Base-by-base conservation (phyloP, 106 monocot genomes). In the Agapanthus africanus region DNA sequence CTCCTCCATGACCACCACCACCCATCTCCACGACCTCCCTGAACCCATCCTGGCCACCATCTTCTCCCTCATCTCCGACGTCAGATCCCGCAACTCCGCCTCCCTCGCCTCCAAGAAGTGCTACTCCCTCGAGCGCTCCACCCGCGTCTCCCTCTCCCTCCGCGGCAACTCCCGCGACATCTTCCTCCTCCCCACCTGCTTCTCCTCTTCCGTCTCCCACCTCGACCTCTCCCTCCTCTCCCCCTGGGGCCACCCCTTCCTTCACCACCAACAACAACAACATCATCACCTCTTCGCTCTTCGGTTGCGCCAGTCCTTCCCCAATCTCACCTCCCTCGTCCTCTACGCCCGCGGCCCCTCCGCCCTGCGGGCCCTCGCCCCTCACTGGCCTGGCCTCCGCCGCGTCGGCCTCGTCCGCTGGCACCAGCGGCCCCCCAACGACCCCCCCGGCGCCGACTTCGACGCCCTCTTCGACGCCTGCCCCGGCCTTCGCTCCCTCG, bases 201-300 rank as follows among this genome's bases (percentile, higher is more conserved):
- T 99, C 82, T 34, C 79, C 31, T n/a, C n/a, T n/a, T 70, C 85
- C 52, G 78, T 99, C 37, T 32, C 77, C 40, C 72, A 64, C 52
- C 90, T 99, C 44, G 92, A 93, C 85, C 84, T 93, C 75, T 93
- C 93, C 51, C 71, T 74, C 16, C 93, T 99, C 74, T 99, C 93
- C 37, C 99, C 93, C n/a, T 93, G 87, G 87, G 92, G 93, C 37
- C 82, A 79, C 41, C 64, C 49, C 18, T 10, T 26, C 54, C 37
- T 25, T 27, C 26, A 35, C 69, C 44, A 30, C 50, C 34, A 23
- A 26, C 14, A 42, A 8, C 26, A 57, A 18, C 14, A 68, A 10
- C 8, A 69, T 19, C 54, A 44, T 4, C 28, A 16, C 0, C 77
- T 83, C 34, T 27, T 88, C 46, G 77, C 87, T 16, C 57, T 9